phyloP scores from a whole-genome alignment of 1,284 basidiomycete species.

The Apiotrichum veenhuisii region DNA sequence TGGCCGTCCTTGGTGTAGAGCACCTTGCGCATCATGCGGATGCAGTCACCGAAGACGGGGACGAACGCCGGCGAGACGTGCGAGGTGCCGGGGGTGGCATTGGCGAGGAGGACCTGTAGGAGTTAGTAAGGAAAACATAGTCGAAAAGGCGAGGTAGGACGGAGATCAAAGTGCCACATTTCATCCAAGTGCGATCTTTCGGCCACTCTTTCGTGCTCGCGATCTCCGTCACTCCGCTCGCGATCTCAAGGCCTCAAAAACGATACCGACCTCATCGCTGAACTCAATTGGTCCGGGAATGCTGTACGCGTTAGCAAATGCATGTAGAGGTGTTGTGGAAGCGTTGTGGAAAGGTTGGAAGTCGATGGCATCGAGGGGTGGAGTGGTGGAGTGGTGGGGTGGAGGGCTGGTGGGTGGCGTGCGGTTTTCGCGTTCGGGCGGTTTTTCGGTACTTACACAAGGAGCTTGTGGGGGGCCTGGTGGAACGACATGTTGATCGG shows the following conservation, averaged over 20 bases:
- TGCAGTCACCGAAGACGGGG: conserved; percentile 81
- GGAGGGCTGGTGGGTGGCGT: neutral
- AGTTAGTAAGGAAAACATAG: neutral
- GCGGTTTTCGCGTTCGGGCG: neutral
- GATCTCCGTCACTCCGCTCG: neutral
- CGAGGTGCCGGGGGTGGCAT: conserved; percentile 65
- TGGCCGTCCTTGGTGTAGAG: conserved; percentile 67
- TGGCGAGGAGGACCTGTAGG: conserved; percentile 50
- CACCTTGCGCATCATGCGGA: conserved; percentile 79
- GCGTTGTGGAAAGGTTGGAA: neutral
- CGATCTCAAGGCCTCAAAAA: neutral
- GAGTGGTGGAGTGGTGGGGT: neutral
- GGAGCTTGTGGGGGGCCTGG: conserved; percentile 48
- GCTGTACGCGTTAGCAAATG: conserved; percentile 18
- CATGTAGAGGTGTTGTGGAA: neutral
- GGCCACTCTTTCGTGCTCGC: neutral
- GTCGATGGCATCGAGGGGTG: too few species aligned
- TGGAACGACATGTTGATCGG: conserved; percentile 28
- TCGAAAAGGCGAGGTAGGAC: too few species aligned
- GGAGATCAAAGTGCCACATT: neutral
- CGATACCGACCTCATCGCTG: conserved; percentile 19
- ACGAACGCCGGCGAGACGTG: conserved; percentile 91
- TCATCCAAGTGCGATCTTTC: neutral
- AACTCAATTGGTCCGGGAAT: conserved; percentile 52
- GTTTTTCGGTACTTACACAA: conserved; percentile 26